Evolutionary conservation across 2,329 filamentous ascomycete species (phyloP).

Genomic region (Calonectria hawksworthii): DNA sequence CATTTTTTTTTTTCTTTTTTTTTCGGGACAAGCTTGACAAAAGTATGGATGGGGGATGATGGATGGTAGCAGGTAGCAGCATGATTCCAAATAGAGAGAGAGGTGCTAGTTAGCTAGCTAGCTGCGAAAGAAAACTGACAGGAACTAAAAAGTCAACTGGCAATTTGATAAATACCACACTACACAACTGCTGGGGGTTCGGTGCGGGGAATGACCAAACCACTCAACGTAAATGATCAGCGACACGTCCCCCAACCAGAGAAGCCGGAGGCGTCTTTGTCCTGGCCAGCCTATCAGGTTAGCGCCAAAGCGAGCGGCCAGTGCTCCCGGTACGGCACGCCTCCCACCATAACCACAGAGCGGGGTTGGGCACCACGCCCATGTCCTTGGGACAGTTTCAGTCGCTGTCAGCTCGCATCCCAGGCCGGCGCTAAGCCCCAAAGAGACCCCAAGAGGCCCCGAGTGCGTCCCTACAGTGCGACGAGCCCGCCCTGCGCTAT

Average conservation of each 20-base stretch:
- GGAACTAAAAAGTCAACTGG: not conserved
- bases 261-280: not conserved
- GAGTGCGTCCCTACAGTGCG: not conserved
- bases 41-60: too few species aligned
- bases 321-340: not conserved
- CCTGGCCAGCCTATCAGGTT: not conserved
- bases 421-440: not conserved
- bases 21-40: not conserved
- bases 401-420: not conserved
- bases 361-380: not conserved
- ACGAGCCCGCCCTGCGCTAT: not conserved
- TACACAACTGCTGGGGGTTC: too few species aligned
- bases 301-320: not conserved
- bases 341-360: not conserved
- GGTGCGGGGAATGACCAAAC: not conserved
- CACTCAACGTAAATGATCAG: not conserved
- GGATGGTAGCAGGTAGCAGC: too few species aligned
- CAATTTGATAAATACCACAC: not conserved
- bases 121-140: not conserved
- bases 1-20: not conserved
- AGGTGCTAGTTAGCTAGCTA: too few species aligned
- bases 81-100: not conserved
- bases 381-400: slow-evolving; percentile 2
- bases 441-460: not conserved
- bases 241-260: not conserved